These are phyloP conservation scores for Persicaria maculosa DNA, from an alignment of 148 eudicot genomes.

Conservation along the genomic window DNA sequence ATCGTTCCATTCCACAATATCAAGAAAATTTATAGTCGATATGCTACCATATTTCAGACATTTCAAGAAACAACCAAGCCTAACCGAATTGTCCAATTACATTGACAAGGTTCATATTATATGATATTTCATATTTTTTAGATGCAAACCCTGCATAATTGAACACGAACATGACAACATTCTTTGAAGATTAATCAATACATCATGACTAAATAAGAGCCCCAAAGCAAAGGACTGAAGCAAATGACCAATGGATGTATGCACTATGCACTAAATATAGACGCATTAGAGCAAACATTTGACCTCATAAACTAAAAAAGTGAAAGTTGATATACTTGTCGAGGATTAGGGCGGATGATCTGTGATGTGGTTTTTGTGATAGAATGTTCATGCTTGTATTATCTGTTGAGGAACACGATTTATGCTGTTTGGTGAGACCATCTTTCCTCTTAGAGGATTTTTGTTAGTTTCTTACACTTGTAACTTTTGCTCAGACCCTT, in stretches of 20 bases:
- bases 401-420: no score
- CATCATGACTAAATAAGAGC: background rate
- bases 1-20: background rate
- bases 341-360: constrained; percentile 50
- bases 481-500: no score
- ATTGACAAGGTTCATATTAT: background rate
- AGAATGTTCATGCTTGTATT: no score
- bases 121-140: background rate
- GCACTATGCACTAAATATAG: background rate
- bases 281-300: background rate
- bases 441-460: no score
- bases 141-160: background rate
- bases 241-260: background rate
- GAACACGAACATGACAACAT: background rate
- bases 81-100: background rate
- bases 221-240: background rate
- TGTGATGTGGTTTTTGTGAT: no score
- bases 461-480: no score
- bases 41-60: background rate
- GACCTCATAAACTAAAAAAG: background rate
- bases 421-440: no score
- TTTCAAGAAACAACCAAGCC: background rate
- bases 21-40: background rate
- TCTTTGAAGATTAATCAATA: background rate
- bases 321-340: no score